Conservation (phyloP, 108 stramenopile species). For the Epithemia pelagica region DNA sequence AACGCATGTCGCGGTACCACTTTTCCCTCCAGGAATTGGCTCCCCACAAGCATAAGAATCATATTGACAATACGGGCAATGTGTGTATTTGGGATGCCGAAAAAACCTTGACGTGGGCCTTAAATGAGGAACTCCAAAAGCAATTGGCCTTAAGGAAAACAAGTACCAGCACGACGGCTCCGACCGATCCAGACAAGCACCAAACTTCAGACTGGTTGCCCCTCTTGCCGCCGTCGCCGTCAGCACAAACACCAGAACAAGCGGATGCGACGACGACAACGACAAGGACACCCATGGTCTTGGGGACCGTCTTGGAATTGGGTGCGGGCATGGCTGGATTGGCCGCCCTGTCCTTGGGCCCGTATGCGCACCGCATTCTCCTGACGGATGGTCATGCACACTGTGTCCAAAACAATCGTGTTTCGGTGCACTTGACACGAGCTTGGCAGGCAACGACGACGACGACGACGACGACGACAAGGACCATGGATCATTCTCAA, state of each 20-base stretch:
- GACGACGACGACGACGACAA: neutral
- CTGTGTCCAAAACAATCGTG: constrained; percentile 54
- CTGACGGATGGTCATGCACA: constrained; percentile 74
- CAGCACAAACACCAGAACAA: too few relatives aligned
- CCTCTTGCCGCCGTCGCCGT: constrained; percentile 3
- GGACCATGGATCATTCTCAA: neutral
- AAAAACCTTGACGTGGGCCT: constrained; percentile 33
- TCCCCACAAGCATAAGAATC: constrained; percentile 11
- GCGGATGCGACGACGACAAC: neutral
- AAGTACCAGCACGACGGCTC: too few relatives aligned
- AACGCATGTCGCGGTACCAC: neutral
- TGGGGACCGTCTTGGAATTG: constrained; percentile 40
- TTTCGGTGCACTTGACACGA: constrained; percentile 26
- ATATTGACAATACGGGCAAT: constrained; percentile 78
- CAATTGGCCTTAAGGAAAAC: neutral
- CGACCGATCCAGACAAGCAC: constrained; percentile 4
- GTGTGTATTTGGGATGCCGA: constrained; percentile 81
- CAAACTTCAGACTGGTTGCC: constrained; percentile 5
- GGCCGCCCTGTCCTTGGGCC: constrained; percentile 32
- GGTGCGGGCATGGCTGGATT: constrained; percentile 80
- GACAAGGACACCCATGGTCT: neutral
- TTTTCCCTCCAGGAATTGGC: neutral
- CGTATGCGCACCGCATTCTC: constrained; percentile 9
- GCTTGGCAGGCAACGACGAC: neutral
- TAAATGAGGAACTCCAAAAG: neutral